Base-by-base conservation (phyloP, 2,329 filamentous ascomycete genomes). In the Polytolypa hystricis region DNA sequence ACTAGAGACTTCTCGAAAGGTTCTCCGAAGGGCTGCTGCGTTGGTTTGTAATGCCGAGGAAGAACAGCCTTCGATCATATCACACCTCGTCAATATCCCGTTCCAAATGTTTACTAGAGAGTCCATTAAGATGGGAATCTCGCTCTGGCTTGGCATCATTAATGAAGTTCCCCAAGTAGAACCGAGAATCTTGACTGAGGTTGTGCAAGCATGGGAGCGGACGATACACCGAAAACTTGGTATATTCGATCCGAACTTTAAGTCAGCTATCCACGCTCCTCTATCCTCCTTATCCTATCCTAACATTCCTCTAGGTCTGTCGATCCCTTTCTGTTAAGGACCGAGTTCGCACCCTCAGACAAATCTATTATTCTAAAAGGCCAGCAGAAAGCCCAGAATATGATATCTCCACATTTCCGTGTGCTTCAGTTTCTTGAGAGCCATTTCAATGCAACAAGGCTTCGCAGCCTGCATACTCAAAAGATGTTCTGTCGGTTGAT, bases 71-170 rank as follows among this genome's bases (percentile, higher is more conserved):
- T 75, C 81, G 1, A 79, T 95, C 38, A 77, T 85, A 9, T 83
- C 89, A 52, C 81, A 93, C 52, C 71, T 99, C 11, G 89, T 99
- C 43, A 80, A 77, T 47, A 91, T 98, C 42, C 93, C 91, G 0
- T 98, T 98, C 58, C 74, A 77, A 27, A 75, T 94, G 31, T 96
- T 98, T 56, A 93, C 82, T 4, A 94, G 93, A 56, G 83, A 93
- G 52, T 91, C 87, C 2, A 91, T 98, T 56, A 93, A 94, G 55
- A 75, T 96, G 34, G 93, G 91, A 4, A 82, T 95, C 23, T 95
- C 91, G 3, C 67, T 98, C 5, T 99, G 91, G 91, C 77, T 95
- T 42, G 91, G 91, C 17, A 84, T 96, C 10, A 93, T 96, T 52
- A 91, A 96, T 50, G 91, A 98, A 57, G 96, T 94, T 51, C 84